Percentiles rank a stretch among this genome's conserved stretches.
Evolutionary conservation across 1,139 yeast genomes (phyloP).

Genomic region (Debaryomyces fabryi): DNA sequence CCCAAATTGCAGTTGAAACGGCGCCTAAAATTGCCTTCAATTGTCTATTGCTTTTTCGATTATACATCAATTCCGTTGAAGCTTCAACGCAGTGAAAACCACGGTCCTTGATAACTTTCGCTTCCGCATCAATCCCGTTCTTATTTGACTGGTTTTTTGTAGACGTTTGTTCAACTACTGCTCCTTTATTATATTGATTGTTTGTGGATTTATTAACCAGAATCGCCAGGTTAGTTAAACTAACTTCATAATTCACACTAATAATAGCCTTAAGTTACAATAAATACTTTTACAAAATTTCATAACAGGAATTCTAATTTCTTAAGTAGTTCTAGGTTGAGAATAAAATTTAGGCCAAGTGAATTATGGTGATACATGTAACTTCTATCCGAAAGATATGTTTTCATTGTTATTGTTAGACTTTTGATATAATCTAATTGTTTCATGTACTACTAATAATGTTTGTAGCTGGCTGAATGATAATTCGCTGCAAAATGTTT

Average conservation of each 20-base stretch:
- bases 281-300: background rate
- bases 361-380: too few species aligned
- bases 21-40: conserved; percentile 21
- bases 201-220: background rate
- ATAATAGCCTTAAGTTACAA: background rate
- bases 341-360: background rate
- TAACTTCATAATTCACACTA: background rate
- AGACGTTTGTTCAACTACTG: background rate
- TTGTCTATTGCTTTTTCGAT: background rate
- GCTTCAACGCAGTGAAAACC: background rate
- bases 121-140: background rate
- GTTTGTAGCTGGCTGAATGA: too few species aligned
- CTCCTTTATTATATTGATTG: background rate
- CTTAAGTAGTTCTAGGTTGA: background rate
- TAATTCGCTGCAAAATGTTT: too few species aligned
- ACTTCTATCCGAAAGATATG: too few species aligned
- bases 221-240: background rate
- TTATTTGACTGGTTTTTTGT: background rate
- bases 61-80: background rate
- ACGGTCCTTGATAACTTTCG: background rate
- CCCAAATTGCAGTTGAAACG: conserved; percentile 52
- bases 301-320: background rate
- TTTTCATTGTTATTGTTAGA: too few species aligned
- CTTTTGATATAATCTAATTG: too few species aligned
- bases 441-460: too few species aligned